phyloP scores from a whole-genome alignment of 2,329 filamentous ascomycete species.

The Microcyclosporella mali region DNA sequence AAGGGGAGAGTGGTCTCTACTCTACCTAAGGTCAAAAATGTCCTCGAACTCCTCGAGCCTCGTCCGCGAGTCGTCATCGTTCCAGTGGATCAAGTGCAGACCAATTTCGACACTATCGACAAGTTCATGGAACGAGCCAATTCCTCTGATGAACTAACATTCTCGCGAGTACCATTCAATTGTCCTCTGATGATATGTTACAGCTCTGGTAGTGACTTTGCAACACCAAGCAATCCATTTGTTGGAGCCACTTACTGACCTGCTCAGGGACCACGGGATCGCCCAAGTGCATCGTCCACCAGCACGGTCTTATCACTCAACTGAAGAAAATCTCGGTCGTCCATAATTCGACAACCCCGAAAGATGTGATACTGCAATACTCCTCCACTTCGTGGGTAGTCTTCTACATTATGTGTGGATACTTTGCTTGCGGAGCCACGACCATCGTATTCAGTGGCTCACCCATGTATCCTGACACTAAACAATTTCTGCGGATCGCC shows the following conservation, averaged over 20 bases:
- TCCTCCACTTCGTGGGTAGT: constrained; percentile 44
- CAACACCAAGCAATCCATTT: constrained; percentile 28
- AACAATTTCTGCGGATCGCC: constrained; percentile 33
- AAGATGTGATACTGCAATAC: constrained; percentile 42
- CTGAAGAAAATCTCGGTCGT: constrained; percentile 40
- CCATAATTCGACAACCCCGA: constrained; percentile 38
- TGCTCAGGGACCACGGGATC: constrained; percentile 37
- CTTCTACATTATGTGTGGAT: constrained; percentile 35
- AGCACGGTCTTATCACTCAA: constrained; percentile 38
- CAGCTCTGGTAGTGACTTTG: constrained; percentile 38
- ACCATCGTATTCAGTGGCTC: constrained; percentile 42
- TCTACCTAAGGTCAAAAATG: constrained; percentile 28
- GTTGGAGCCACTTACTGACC: background rate
- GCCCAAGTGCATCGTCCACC: constrained; percentile 43
- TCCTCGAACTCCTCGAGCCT: constrained; percentile 27
- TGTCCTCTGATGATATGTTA: constrained; percentile 42
- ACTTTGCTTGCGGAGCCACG: constrained; percentile 2
- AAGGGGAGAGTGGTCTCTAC: constrained; percentile 35
- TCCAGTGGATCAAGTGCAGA: constrained; percentile 19
- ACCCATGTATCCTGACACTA: constrained; percentile 37
- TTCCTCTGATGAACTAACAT: constrained; percentile 30
- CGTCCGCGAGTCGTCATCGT: constrained; percentile 26
- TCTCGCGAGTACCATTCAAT: constrained; percentile 36
- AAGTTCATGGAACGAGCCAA: constrained; percentile 32
- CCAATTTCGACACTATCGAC: constrained; percentile 23